Percentiles rank a stretch among this genome's conserved stretches.
phyloP scores from a whole-genome alignment of 495 filamentous ascomycete genomes.

The Talaromyces thailandensis region DNA sequence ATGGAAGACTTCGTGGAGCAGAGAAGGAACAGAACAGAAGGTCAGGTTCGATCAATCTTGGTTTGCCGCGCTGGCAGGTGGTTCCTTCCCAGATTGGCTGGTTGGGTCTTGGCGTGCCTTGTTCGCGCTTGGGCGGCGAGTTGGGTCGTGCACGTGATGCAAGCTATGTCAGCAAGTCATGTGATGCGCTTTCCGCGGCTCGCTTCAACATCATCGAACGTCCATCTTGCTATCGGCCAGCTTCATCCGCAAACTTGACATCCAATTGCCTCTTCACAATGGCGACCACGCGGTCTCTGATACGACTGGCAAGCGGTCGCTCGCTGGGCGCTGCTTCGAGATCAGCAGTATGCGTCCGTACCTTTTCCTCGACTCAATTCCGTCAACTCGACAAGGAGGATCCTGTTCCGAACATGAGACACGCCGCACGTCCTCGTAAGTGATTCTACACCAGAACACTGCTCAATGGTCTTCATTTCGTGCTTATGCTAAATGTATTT shows the following conservation, averaged over 20 bases:
- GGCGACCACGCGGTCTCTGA: conserved; percentile 50
- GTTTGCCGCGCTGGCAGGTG: conserved; percentile 3
- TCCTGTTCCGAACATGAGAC: conserved; percentile 57
- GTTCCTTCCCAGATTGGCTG: not conserved
- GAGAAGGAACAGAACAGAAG: not conserved
- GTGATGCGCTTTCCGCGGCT: conserved; percentile 1
- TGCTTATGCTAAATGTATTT: not conserved
- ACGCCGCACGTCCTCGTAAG: conserved; percentile 53
- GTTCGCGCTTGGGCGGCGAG: not conserved
- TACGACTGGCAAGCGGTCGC: conserved; percentile 56
- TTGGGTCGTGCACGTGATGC: not conserved
- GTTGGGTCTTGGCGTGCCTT: not conserved
- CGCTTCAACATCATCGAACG: conserved; percentile 2
- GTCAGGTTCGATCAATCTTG: not conserved
- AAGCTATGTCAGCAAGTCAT: not conserved
- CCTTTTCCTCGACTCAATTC: conserved; percentile 47
- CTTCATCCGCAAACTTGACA: conserved; percentile 1
- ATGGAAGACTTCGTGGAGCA: not conserved
- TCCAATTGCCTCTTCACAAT: conserved; percentile 19
- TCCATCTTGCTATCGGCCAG: not conserved
- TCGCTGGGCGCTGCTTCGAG: conserved; percentile 51
- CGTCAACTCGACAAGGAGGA: conserved; percentile 47
- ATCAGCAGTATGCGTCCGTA: conserved; percentile 41
- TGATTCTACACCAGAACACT: conserved; percentile 5
- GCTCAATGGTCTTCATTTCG: not conserved